These are phyloP conservation scores for Geotrichum restrictum DNA, from an alignment of 1,139 yeast genomes.

Conservation along the genomic window DNA sequence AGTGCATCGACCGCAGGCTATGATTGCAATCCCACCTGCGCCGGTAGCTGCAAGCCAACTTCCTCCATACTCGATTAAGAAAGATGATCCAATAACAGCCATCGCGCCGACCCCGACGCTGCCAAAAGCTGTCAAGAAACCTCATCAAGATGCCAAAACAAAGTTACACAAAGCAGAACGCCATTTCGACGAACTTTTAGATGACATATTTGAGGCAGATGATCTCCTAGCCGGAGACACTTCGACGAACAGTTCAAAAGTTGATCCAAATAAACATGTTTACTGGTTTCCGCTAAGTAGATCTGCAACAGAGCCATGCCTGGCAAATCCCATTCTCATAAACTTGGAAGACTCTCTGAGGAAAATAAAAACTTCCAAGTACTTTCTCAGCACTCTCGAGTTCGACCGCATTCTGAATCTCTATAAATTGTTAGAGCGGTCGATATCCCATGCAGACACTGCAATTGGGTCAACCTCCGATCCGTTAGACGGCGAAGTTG, in stretches of 20 bases:
- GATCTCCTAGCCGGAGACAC: constrained; percentile 22
- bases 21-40: constrained; percentile 19
- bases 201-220: constrained; percentile 28
- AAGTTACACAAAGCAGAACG: constrained; percentile 19
- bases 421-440: constrained; percentile 24
- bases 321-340: constrained; percentile 23
- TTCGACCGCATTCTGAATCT: constrained; percentile 25
- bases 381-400: constrained; percentile 21
- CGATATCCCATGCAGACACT: constrained; percentile 20
- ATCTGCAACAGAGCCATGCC: constrained; percentile 21
- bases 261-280: constrained; percentile 21
- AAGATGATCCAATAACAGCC: constrained; percentile 19
- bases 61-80: constrained; percentile 17
- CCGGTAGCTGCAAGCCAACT: constrained; percentile 12
- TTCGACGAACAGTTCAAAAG: constrained; percentile 3
- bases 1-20: constrained; percentile 11
- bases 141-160: constrained; percentile 14
- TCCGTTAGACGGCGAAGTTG: constrained; percentile 12
- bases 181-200: constrained; percentile 21
- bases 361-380: constrained; percentile 19
- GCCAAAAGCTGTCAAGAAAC: constrained; percentile 6
- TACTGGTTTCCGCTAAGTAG: constrained; percentile 18
- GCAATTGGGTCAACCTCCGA: constrained; percentile 19
- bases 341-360: constrained; percentile 24
- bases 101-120: constrained; percentile 11